Percentiles rank a stretch among this genome's conserved stretches.
Evolutionary conservation across 768 basidiomycete genomes (phyloP).

Genomic region (Mycena venus): DNA sequence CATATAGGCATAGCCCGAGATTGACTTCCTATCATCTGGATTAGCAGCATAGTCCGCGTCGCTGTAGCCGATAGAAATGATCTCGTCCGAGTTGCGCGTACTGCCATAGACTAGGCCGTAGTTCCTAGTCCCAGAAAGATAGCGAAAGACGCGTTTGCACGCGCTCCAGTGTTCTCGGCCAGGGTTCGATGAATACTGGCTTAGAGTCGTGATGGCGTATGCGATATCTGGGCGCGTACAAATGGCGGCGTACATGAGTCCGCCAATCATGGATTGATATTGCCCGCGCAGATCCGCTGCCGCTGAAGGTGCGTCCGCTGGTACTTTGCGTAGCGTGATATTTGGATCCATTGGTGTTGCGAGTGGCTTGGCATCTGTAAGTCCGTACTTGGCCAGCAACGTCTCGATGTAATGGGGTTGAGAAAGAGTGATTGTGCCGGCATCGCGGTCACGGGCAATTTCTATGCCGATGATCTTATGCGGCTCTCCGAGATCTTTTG

Average conservation of each 20-base stretch:
- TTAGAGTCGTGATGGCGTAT: slow-evolving; percentile 21
- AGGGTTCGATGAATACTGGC: slow-evolving; percentile 37
- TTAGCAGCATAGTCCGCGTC: slow-evolving; percentile 23
- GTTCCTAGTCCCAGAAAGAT: slow-evolving; percentile 47
- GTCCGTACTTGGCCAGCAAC: slow-evolving; percentile 3
- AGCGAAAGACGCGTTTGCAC: slow-evolving; percentile 46
- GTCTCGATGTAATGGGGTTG: slow-evolving; percentile 17
- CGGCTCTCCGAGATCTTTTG: slow-evolving; percentile 41
- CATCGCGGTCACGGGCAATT: slow-evolving; percentile 27
- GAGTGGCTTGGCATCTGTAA: slow-evolving; percentile 16
- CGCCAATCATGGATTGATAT: slow-evolving; percentile 21
- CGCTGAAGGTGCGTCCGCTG: too few species aligned
- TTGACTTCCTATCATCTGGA: slow-evolving; percentile 25
- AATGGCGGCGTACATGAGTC: slow-evolving; percentile 30
- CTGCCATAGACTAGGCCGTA: slow-evolving; percentile 11
- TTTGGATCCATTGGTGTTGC: slow-evolving; percentile 22
- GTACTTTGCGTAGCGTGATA: slow-evolving; percentile 9
- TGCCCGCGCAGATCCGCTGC: not conserved
- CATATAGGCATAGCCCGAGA: slow-evolving; percentile 22
- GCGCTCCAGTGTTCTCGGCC: slow-evolving; percentile 46
- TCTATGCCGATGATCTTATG: slow-evolving; percentile 43
- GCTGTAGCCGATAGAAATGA: not conserved
- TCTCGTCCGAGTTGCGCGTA: not conserved
- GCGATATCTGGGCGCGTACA: too few species aligned
- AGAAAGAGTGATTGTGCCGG: slow-evolving; percentile 17